Evolutionary conservation across 495 filamentous ascomycete species (phyloP).

Genomic region (Penicillium herquei): DNA sequence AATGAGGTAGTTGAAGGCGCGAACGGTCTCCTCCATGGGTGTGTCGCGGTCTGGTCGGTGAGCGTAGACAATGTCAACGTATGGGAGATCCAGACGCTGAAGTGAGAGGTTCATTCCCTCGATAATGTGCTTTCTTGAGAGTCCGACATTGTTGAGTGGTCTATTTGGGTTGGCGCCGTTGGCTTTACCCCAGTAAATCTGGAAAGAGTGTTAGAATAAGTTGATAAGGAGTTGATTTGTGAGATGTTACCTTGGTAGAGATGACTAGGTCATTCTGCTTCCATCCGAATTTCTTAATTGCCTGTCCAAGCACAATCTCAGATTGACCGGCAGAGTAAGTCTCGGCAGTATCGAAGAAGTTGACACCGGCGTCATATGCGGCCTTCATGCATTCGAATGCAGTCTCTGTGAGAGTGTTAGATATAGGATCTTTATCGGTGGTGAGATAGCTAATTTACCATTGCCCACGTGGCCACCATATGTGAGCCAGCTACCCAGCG

Average conservation of each 20-base stretch:
- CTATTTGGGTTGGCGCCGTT: conserved; percentile 59
- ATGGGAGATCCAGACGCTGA: conserved; percentile 64
- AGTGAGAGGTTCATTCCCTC: conserved; percentile 68
- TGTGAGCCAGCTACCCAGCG: conserved; percentile 74
- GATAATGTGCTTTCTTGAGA: conserved; percentile 80
- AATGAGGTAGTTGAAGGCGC: conserved; percentile 81
- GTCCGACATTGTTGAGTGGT: conserved; percentile 71
- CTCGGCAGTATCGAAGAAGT: conserved; percentile 64
- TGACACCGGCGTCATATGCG: conserved; percentile 73
- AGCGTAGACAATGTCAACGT: conserved; percentile 78
- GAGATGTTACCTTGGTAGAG: conserved; percentile 66
- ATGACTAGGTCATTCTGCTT: conserved; percentile 80
- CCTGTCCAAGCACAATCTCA: conserved; percentile 72
- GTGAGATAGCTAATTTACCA: conserved; percentile 39
- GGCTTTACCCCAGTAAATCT: conserved; percentile 67
- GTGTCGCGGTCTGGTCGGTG: conserved; percentile 81
- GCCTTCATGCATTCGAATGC: conserved; percentile 69
- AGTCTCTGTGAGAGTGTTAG: conserved; percentile 42
- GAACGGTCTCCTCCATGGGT: conserved; percentile 83
- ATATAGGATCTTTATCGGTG: no score
- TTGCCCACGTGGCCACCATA: conserved; percentile 74
- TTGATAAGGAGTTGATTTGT: neutral
- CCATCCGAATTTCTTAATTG: conserved; percentile 61
- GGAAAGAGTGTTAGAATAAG: neutral
- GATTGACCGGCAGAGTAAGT: conserved; percentile 58